A percentile compares a stretch with the other conserved stretches of the same genome.
Conservation (phyloP, 2,329 filamentous ascomycete species). For the Aspergillus clavatus region DNA sequence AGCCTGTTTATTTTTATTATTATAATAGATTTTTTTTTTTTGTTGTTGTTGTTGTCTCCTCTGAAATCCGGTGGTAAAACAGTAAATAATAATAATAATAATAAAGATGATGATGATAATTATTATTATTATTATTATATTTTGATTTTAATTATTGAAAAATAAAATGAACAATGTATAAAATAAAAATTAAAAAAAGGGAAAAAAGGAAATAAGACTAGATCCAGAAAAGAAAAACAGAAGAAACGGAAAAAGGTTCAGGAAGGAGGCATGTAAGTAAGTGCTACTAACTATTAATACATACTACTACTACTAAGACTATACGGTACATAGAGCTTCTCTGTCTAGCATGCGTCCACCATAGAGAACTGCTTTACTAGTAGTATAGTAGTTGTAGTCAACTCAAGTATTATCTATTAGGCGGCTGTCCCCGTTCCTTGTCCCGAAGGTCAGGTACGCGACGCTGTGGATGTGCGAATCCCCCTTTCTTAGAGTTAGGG, state of each 20-base stretch:
- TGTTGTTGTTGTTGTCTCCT: background rate
- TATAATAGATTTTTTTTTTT: background rate
- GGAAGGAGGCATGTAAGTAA: no score
- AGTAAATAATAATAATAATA: conserved; percentile 6
- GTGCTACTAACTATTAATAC: no score
- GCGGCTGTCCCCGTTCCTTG: conserved; percentile 30
- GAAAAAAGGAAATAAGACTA: conserved; percentile 3
- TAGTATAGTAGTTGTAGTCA: no score
- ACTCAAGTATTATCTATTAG: no score
- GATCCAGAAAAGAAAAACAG: conserved; percentile 7
- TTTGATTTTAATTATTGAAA: no score
- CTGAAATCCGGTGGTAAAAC: background rate
- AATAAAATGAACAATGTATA: conserved; percentile 1
- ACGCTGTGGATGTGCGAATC: conserved; percentile 19
- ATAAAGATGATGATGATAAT: conserved; percentile 1
- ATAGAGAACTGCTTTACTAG: no score
- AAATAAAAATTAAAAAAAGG: conserved; percentile 4
- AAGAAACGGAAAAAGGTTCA: conserved; percentile 4
- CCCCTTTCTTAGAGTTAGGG: conserved; percentile 25
- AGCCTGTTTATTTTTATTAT: background rate
- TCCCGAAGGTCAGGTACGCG: conserved; percentile 32
- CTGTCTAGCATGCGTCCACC: conserved; percentile 23
- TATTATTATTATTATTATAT: no score
- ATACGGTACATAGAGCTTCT: conserved; percentile 9
- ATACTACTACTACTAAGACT: conserved; percentile 6